Evolutionary conservation across 768 basidiomycete species (phyloP).

Genomic region (Postia placenta): DNA sequence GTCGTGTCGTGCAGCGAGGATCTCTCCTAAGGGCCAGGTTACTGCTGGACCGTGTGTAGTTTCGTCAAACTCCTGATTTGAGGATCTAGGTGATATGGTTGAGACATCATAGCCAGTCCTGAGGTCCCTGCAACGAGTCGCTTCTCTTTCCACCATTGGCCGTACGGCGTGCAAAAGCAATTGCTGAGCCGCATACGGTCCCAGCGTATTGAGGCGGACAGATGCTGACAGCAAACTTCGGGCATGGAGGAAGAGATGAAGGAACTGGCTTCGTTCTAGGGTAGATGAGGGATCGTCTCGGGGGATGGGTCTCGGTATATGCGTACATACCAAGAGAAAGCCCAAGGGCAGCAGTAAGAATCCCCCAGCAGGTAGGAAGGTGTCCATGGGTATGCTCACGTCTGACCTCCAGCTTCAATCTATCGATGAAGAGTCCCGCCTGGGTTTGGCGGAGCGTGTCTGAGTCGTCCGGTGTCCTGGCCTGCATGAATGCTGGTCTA

Average conservation of each 20-base stretch:
- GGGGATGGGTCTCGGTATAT: conserved; percentile 80
- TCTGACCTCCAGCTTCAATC: conserved; percentile 63
- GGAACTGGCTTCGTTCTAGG: conserved; percentile 76
- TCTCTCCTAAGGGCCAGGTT: conserved; percentile 96
- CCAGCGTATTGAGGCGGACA: conserved; percentile 85
- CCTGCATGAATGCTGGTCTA: conserved; percentile 32
- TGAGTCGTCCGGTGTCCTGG: not conserved
- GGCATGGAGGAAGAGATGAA: conserved; percentile 91
- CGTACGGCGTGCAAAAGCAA: conserved; percentile 68
- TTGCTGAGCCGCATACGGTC: conserved; percentile 91
- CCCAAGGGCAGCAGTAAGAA: conserved; percentile 72
- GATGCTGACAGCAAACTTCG: conserved; percentile 87
- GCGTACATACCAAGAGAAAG: conserved; percentile 57
- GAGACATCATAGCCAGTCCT: conserved; percentile 35
- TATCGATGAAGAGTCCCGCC: conserved; percentile 45
- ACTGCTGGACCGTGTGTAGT: conserved; percentile 61
- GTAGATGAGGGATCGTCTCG: conserved; percentile 90
- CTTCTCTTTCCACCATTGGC: conserved; percentile 57
- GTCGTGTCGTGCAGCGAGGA: conserved; percentile 86
- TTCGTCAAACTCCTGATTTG: conserved; percentile 14
- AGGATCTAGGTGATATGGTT: not conserved
- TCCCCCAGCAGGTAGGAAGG: conserved; percentile 87
- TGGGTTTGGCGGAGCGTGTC: conserved; percentile 15
- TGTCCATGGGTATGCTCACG: conserved; percentile 69
- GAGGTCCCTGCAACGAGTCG: conserved; percentile 37